Base-by-base conservation (phyloP, 306 rosid genomes). In the Dicorynia guianensis region DNA sequence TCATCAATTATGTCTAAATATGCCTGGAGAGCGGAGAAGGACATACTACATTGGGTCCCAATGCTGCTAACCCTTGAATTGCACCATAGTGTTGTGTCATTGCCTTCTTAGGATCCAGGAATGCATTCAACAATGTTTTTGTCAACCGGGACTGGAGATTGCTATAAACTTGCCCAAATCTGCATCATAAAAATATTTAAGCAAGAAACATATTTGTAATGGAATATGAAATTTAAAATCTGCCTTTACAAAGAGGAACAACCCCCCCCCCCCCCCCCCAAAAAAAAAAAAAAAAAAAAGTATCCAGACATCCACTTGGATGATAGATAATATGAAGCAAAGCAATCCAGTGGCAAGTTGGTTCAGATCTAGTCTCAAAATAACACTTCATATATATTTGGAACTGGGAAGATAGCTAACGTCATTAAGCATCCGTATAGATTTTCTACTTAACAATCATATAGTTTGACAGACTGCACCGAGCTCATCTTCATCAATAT, bases 71-170 rank as follows among this genome's bases (percentile, higher is more conserved):
- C 70, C 97, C 97, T 84, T 87, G 95, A 83, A 89, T 86, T 68
- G 97, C 95, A 72, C 97, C 97, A 72, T 91, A 91, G 72, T 91
- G 95, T 81, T 91, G 95, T 5, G 97, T 89, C 83, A 91, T 11
- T 72, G 95, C 87, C 75, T 91, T 85, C 78, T 86, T 91, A 18
- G 97, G 93, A 62, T 91, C 97, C 93, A 89, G 77, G 87, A 91
- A 91, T 39, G 97, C 97, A 81, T 91, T 91, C 67, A 89, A 75
- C 84, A 91, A 80, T 62, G 97, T 91, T 83, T 83, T 91, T 42
- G 97, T 89, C 71, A 91, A 85, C 50, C 91, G 89, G 11, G 91
- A 84, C 87, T 91, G 97, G 46, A 91, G 89, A 77, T 89, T 91
- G 58, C 87, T 87, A 58, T 91, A 91, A 62, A 91, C 88, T 81